Evolutionary conservation across 2,329 filamentous ascomycete species (phyloP), one percentile per base, ranked within the genome.

Genomic region (Dactylella cylindrospora): DNA sequence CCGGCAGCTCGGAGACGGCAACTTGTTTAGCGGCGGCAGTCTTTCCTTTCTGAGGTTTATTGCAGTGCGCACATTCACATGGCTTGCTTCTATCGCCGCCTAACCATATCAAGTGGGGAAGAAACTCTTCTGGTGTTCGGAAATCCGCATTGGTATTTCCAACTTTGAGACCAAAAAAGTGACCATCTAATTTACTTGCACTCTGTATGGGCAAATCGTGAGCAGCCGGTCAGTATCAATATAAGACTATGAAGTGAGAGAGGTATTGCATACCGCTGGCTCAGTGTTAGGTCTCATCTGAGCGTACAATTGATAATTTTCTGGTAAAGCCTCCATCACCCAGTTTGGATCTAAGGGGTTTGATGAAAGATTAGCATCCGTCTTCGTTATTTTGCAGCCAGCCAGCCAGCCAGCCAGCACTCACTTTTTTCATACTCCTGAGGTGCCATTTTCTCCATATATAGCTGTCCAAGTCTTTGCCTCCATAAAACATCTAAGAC

Each of bases 401-500:
- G n/a, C n/a, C n/a, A n/a, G n/a, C n/a, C n/a, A n/a, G n/a, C n/a
- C n/a, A n/a, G n/a, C n/a, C n/a, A n/a, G 17, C 10, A 44, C 57
- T 25, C 33, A 62, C 57, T 41, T 35, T 62, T 62, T 25, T 49
- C 41, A 31, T 62, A 43, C 19, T 62, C 57, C 13, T 62, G 49
- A 12, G 57, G 57, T 12, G 49, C 43, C 12, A 39, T 44, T 12
- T 40, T 62, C 25, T 62, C 49, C 57, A 62, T 62, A 19, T 49
- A 62, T 15, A 62, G 17, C 29, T 39, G 39, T 10, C 57, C 57
- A n/a, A 62, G 38, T 20, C 31, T 49, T 19, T 62, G 57, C 25
- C 57, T 47, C 57, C 57, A 62, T 17, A 62, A 26, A 2, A 62
- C 57, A 41, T 62, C 57, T 13, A 62, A 19, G 26, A 49, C 35